Conservation (phyloP, 2,329 filamentous ascomycete genomes). For the Fusarium hainanense region DNA sequence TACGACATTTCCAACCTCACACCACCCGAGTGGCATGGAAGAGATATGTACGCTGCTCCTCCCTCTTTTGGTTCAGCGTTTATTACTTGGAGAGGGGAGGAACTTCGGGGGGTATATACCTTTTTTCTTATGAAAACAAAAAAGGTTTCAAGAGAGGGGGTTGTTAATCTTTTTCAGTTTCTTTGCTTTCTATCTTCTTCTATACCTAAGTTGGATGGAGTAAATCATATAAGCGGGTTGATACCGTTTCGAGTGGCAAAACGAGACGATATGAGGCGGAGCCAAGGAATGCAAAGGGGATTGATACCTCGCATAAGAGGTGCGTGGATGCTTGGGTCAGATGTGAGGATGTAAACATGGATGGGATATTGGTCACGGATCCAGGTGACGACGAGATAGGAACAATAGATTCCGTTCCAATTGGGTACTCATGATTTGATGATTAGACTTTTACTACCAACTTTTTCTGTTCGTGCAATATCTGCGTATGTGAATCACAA, state of each 20-base stretch:
- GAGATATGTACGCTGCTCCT: constrained; percentile 11
- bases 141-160: constrained; percentile 32
- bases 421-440: constrained; percentile 39
- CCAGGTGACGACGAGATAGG: constrained; percentile 38
- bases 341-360: constrained; percentile 42
- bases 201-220: constrained; percentile 48
- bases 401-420: constrained; percentile 46
- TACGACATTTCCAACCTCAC: constrained; percentile 22
- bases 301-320: constrained; percentile 18
- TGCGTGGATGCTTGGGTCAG: constrained; percentile 39
- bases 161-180: constrained; percentile 20
- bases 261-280: constrained; percentile 9
- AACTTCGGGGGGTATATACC: constrained; percentile 23
- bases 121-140: constrained; percentile 32
- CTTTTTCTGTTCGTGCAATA: not conserved
- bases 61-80: constrained; percentile 34
- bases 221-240: constrained; percentile 36
- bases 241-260: constrained; percentile 27
- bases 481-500: not conserved
- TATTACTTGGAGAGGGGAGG: constrained; percentile 21
- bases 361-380: constrained; percentile 41
- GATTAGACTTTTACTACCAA: constrained; percentile 2
- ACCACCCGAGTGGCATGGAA: constrained; percentile 25
- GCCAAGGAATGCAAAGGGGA: constrained; percentile 14
- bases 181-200: constrained; percentile 36